Conservation (phyloP, 2,329 filamentous ascomycete species). For the Acrodontium crateriforme region DNA sequence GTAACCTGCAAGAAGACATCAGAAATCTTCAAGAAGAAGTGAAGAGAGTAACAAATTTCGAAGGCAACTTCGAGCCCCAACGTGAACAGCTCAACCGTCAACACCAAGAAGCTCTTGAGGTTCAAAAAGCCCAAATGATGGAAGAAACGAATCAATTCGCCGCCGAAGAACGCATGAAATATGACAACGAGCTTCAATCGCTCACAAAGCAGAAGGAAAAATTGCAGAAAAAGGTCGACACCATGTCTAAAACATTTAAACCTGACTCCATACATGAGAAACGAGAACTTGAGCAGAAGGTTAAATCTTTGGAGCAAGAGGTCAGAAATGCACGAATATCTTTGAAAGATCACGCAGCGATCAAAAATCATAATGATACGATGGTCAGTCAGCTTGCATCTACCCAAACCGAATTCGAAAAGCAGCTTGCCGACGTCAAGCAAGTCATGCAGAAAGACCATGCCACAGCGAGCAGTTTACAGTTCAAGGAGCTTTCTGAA, state of each 20-base stretch:
- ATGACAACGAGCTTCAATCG: conserved; percentile 7
- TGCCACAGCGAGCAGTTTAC: no score
- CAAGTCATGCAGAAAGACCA: no score
- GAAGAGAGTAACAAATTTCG: no score
- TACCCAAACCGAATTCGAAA: not conserved
- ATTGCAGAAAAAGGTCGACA: conserved; percentile 2
- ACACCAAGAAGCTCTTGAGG: not conserved
- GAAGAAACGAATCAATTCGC: conserved; percentile 3
- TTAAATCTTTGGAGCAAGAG: not conserved
- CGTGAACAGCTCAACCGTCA: conserved; percentile 3
- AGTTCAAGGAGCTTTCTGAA: not conserved
- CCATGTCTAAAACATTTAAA: no score
- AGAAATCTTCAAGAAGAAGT: no score
- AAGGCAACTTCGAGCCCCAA: conserved; percentile 4
- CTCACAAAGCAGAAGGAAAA: conserved; percentile 3
- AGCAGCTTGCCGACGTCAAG: not conserved
- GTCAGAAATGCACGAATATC: not conserved
- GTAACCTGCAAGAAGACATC: no score
- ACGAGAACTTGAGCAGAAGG: no score
- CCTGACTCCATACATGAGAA: no score
- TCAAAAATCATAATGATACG: not conserved
- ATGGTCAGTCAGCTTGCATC: not conserved
- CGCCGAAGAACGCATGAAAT: conserved; percentile 5
- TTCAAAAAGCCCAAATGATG: conserved; percentile 3
- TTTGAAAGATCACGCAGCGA: not conserved